Evolutionary conservation across 1,284 basidiomycete genomes (phyloP).

Genomic region (Neotropicomus parvogracilis): DNA sequence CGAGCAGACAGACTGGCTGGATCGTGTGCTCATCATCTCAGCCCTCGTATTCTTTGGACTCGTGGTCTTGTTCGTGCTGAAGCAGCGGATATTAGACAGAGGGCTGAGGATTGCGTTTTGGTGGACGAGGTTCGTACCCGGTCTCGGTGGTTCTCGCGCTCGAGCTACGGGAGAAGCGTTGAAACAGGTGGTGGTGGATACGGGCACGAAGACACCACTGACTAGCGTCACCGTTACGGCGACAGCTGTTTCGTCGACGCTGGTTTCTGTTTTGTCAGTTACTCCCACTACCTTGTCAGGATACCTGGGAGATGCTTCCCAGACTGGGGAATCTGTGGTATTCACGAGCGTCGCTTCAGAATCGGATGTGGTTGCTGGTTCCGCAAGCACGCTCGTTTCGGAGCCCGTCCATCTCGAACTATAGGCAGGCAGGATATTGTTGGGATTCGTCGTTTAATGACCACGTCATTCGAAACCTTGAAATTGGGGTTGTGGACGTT

Average conservation of each 20-base stretch:
- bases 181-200: slow-evolving; percentile 12
- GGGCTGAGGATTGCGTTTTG: slow-evolving; percentile 68
- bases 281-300: slow-evolving; percentile 7
- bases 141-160: slow-evolving; percentile 3
- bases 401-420: slow-evolving; percentile 21
- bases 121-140: slow-evolving; percentile 73
- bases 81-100: slow-evolving; percentile 78
- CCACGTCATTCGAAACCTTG: not conserved
- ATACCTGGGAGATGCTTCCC: not conserved
- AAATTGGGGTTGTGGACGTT: no score
- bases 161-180: not conserved
- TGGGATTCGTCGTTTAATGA: not conserved
- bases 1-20: slow-evolving; percentile 87
- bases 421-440: slow-evolving; percentile 9
- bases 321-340: slow-evolving; percentile 1
- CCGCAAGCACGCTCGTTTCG: not conserved
- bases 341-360: slow-evolving; percentile 2
- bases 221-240: slow-evolving; percentile 11
- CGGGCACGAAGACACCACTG: not conserved
- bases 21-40: slow-evolving; percentile 77
- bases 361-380: not conserved
- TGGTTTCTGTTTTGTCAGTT: slow-evolving; percentile 14
- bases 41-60: slow-evolving; percentile 80
- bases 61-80: slow-evolving; percentile 82
- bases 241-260: slow-evolving; percentile 8